A percentile compares a stretch with the other conserved stretches of the same genome.
Conservation (phyloP, 108 stramenopile genomes). For the Stephanodiscus triporus region DNA sequence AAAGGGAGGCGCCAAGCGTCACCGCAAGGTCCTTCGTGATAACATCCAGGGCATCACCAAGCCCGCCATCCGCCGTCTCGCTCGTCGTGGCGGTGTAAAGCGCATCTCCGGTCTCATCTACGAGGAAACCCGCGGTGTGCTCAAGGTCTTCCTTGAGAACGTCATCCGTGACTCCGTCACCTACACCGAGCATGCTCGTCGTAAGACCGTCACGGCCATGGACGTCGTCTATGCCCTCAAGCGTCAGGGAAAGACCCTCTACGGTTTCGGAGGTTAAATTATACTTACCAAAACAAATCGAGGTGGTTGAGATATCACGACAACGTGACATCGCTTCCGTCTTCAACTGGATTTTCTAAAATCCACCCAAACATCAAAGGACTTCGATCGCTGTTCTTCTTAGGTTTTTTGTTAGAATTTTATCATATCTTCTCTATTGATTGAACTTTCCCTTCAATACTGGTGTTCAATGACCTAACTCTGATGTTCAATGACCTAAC, state of each 20-base stretch:
- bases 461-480: no score
- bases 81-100: constrained; percentile 86
- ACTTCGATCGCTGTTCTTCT: no score
- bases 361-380: no score
- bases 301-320: no score
- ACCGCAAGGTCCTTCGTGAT: constrained; percentile 96
- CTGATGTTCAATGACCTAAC: no score
- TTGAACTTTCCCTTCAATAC: no score
- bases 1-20: no score
- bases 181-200: constrained; percentile 93
- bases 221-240: constrained; percentile 89
- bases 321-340: no score
- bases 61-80: constrained; percentile 89
- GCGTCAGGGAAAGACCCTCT: constrained; percentile 96
- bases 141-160: constrained; percentile 88
- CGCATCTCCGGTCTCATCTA: constrained; percentile 92
- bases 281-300: no score
- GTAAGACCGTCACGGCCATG: constrained; percentile 77
- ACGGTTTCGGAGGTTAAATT: constrained; percentile 93
- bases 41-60: constrained; percentile 95
- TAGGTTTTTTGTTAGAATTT: no score
- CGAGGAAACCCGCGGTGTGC: constrained; percentile 90
- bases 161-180: constrained; percentile 78
- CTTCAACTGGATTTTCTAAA: no score
- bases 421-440: no score